Evolutionary conservation across 208 protist genomes (phyloP), one percentile per base, ranked within the genome.

Genomic region (Wallacemonas sp.): DNA sequence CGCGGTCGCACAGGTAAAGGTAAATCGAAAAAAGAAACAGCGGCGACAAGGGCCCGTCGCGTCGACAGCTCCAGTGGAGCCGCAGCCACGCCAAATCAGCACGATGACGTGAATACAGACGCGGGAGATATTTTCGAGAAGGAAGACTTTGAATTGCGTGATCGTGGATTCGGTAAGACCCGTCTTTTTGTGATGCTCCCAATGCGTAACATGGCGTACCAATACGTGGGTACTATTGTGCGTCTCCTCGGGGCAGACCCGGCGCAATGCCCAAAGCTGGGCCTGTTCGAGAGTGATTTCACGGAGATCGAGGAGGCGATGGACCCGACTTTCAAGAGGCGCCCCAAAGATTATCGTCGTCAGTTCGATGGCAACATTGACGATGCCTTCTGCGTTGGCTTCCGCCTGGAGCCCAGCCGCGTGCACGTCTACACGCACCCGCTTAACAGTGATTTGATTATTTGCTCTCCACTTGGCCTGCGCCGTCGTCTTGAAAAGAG

Each of bases 361-460:
- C 78, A 92, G 64, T 98, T 99, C 58, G 79, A 89, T 33, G 97
- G 97, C 47, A 99, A 99, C 76, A 96, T 96, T 46, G 96, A 99
- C 67, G 98, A 99, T 74, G 73, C 84, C 47, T 99, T 99, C 80
- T 91, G 90, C 62, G 80, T 99, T 11, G 97, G 97, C 11, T 61
- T 99, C 8, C 81, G 79, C 1, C 62, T 93, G 17, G 76, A 88
- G 68, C 76, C 79, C 27, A 80, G 76, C 24, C 71, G 78, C 17
- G 75, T 98, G 45, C 79, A 84, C 59, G 70, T 98, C 34, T 98
- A 96, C 68, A 47, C 93, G 17, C 85, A 96, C 58, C 93, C 97
- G 11, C 88, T 97, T 27, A 86, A 90, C 58, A 91, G 92, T 42
- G 97, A 99, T 69, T 65, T 99, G 22, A 93, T 99, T 44, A 81